Percentiles rank a stretch among this genome's conserved stretches.
Evolutionary conservation across 805 yeast genomes (phyloP).

Genomic region (Tetrapisispora arboricola): DNA sequence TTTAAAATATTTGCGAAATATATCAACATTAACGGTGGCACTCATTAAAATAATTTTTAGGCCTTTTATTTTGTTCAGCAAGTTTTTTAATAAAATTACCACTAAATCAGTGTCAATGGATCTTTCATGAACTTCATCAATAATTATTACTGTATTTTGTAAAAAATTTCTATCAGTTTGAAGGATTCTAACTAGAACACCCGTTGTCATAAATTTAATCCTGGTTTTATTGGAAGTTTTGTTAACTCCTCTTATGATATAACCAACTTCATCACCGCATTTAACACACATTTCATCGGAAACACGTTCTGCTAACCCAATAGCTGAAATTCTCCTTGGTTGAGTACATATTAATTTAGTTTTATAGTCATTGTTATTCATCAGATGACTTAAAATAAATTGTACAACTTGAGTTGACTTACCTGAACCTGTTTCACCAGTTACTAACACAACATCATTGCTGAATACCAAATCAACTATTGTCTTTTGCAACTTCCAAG

Average conservation of each 20-base stretch:
- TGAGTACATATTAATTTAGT: conserved; percentile 78
- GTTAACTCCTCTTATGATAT: conserved; percentile 82
- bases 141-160: conserved; percentile 52
- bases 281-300: conserved; percentile 59
- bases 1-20: conserved; percentile 58
- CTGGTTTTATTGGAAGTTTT: conserved; percentile 52
- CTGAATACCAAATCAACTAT: conserved; percentile 46
- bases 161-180: conserved; percentile 43
- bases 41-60: conserved; percentile 78
- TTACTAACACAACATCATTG: conserved; percentile 61
- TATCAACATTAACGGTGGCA: conserved; percentile 73
- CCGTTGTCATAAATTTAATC: conserved; percentile 84
- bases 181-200: conserved; percentile 78
- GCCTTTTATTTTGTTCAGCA: conserved; percentile 37
- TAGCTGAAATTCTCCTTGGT: conserved; percentile 91
- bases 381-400: conserved; percentile 64
- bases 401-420: conserved; percentile 93
- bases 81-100: conserved; percentile 60
- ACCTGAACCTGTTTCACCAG: conserved; percentile 98
- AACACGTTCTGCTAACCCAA: conserved; percentile 88
- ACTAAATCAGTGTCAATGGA: conserved; percentile 85
- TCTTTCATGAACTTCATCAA: conserved; percentile 96
- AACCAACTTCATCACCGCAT: conserved; percentile 64
- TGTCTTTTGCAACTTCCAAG: conserved; percentile 59
- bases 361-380: conserved; percentile 37